These are phyloP conservation scores for Penicillium alfredii DNA, from an alignment of 495 filamentous ascomycete species.

Conservation along the genomic window DNA sequence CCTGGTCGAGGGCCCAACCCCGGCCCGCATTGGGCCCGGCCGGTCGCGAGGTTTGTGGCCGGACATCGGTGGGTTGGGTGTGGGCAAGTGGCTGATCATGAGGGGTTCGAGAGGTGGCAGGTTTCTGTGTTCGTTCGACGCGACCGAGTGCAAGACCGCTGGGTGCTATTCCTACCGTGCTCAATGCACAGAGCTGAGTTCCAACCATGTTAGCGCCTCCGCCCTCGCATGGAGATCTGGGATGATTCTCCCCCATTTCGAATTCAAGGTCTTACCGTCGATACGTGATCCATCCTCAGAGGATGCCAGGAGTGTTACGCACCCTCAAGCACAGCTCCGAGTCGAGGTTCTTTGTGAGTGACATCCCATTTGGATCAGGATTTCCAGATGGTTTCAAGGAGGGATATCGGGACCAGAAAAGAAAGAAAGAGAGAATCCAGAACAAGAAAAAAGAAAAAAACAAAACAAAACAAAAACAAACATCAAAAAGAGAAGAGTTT, in stretches of 20 bases:
- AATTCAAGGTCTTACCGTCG: constrained; percentile 35
- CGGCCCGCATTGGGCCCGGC: constrained; percentile 14
- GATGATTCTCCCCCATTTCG: too few relatives aligned
- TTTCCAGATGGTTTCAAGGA: too few relatives aligned
- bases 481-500: constrained; percentile 8
- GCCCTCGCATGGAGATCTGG: too few relatives aligned
- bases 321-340: constrained; percentile 37
- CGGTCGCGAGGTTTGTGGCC: constrained; percentile 21
- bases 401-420: constrained; percentile 5
- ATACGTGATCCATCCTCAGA: constrained; percentile 45
- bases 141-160: constrained; percentile 60
- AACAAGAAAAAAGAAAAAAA: constrained; percentile 13
- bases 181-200: constrained; percentile 61
- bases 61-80: constrained; percentile 17
- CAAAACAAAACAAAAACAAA: constrained; percentile 16
- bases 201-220: constrained; percentile 5
- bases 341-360: constrained; percentile 28
- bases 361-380: constrained; percentile 37
- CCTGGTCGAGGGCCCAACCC: constrained; percentile 5
- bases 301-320: constrained; percentile 28
- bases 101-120: too few relatives aligned
- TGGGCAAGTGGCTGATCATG: constrained; percentile 18
- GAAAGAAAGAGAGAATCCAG: constrained; percentile 3
- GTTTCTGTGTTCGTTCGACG: constrained; percentile 36
- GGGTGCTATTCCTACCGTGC: constrained; percentile 62